Evolutionary conservation across 768 basidiomycete genomes (phyloP), one percentile per base, ranked within the genome.

Genomic region (Kwoniella newhampshirensis): DNA sequence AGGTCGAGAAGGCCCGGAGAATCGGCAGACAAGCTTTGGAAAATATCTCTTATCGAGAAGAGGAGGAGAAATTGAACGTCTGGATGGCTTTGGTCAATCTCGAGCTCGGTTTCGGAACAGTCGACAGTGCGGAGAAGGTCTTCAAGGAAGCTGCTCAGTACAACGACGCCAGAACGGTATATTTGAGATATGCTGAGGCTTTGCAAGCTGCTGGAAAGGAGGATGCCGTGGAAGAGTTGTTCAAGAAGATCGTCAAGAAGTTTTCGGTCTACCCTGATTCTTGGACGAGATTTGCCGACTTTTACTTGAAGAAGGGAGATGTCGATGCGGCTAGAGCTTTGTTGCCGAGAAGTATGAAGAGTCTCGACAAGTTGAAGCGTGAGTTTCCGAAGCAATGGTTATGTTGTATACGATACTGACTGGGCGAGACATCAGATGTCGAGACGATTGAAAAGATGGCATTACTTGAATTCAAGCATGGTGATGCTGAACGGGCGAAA

Each of bases 31-130:
- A 89, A 21, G 94, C 92, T 4, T 80, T 97, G 42, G 81, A 83
- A 59, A 87, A 86, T 11, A 98, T 99, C 78, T 87, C 82, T 71
- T 97, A 94, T 80, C 84, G 94, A 40, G 96, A 99, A 77, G 96
- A 99, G 77, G 86, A 86, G 63, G 96, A 99, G 77, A 90, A 88
- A 74, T 77, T 97, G 61, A 99, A 99, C 69, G 86, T 99, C 39
- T 99, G 96, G 96, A 89, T 94, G 73, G 96, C 94, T 8, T 77
- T 94, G 45, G 82, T 99, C 60, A 99, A 99, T 70, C 72, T 99
- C 68, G 96, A 99, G 79, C 92, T 92, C 65, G 79, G 86, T 13
- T 97, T 93, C 71, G 96, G 96, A 1, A 88, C 86, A 7, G 87
- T 88, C 27, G 85, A 90, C 68, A 83, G 82, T 0, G 75, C 91